Base-by-base conservation (phyloP, 2,329 filamentous ascomycete species). In the Aspergillus texensis region DNA sequence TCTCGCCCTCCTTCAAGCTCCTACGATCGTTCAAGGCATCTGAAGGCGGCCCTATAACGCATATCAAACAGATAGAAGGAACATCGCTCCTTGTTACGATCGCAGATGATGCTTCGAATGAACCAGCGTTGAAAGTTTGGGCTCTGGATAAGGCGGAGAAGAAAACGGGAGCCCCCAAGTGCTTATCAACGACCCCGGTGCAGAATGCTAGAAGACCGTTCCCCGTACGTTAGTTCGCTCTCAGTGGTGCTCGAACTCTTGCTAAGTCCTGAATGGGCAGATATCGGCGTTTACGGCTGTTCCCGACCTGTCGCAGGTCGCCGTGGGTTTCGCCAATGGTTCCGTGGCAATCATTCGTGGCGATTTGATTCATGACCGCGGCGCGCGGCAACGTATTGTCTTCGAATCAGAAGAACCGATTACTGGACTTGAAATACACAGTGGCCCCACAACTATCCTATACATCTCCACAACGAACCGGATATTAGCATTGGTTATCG, bases 361-460 rank as follows among this genome's bases (percentile, higher is more conserved):
- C 65, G 95, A 99, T 75, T 83, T 99, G 56, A 92, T 99, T 70
- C 93, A 99, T 76, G 95, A 99, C 76, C 89, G 95, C 62, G 95
- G 96, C 26, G 93, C 94, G 12, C 93, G 93, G 75, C 95, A 99
- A 77, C 88, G 95, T 59, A 95, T 94, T 39, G 92, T 99, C 11
- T 95, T 96, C 79, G 95, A 99, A 75, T 97, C 94, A 0, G 94
- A 98, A 71, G 95, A 99, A 76, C 96, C 95, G 0, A 89, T 99
- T 11, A 99, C 95, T 0, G 94, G 94, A 1, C 89, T 99, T 16
- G 91, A 95, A 73, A 90, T 97, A 65, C 81, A 88, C 53, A 83
- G 85, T 71, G 85, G 85, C 6, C 81, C 81, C 54, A 83, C 83
- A 48, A 95, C 91, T 2, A 94, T 91, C 0, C 84, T 99, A 0